Conservation (phyloP, 2,329 filamentous ascomycete species). For the Scorias spongiosa region DNA sequence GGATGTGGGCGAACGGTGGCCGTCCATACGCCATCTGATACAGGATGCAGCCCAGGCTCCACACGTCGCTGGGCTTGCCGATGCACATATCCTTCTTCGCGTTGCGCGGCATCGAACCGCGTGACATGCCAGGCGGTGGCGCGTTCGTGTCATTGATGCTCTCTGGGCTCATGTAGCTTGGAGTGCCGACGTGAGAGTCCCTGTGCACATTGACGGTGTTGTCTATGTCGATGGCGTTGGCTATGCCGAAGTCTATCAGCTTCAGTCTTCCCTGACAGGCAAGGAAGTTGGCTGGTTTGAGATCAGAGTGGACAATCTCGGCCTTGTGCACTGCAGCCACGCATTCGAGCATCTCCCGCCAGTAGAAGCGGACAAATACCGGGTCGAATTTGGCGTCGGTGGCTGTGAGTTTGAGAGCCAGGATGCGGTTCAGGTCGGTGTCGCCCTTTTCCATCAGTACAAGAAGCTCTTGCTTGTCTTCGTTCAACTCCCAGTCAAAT, state of each 20-base stretch:
- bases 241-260: conserved; percentile 96
- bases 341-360: conserved; percentile 98
- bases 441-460: conserved; percentile 97
- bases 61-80: conserved; percentile 89
- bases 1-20: conserved; percentile 86
- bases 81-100: conserved; percentile 76
- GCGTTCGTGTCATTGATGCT: conserved; percentile 78
- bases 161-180: conserved; percentile 98
- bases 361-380: conserved; percentile 90
- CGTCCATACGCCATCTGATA: conserved; percentile 98
- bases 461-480: conserved; percentile 75
- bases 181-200: conserved; percentile 86
- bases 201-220: conserved; percentile 95
- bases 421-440: conserved; percentile 74
- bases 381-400: conserved; percentile 68
- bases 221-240: conserved; percentile 89
- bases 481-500: conserved; percentile 86
- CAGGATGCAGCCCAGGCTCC: conserved; percentile 89
- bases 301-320: conserved; percentile 90
- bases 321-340: conserved; percentile 74
- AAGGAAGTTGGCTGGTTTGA: conserved; percentile 96
- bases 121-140: conserved; percentile 23
- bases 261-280: conserved; percentile 81
- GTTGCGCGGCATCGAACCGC: conserved; percentile 22
- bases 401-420: conserved; percentile 51